Evolutionary conservation across 441 rosid species (phyloP).

Genomic region (Geranium incanum): DNA sequence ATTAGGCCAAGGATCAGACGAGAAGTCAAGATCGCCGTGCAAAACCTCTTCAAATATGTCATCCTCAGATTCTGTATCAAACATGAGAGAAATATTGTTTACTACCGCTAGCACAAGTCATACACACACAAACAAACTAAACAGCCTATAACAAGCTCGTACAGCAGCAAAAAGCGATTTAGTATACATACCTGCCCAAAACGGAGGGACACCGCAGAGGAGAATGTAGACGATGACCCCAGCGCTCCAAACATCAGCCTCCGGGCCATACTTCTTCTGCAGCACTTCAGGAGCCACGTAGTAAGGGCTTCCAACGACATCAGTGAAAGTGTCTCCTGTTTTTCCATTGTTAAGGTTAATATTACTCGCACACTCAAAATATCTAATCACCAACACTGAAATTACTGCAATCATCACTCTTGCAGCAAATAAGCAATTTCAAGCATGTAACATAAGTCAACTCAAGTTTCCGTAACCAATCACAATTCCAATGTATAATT

Average conservation of each 20-base stretch:
- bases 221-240: constrained; percentile 88
- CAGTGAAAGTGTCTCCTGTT: constrained; percentile 73
- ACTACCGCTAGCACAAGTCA: background rate
- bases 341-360: background rate
- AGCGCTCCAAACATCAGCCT: constrained; percentile 97
- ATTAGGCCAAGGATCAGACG: constrained; percentile 93
- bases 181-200: constrained; percentile 70
- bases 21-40: constrained; percentile 81
- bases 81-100: constrained; percentile 18
- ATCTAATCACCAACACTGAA: too few species aligned
- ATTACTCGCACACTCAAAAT: too few species aligned
- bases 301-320: constrained; percentile 93
- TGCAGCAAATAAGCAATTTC: too few species aligned
- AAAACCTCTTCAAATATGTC: constrained; percentile 94
- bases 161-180: background rate
- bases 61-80: constrained; percentile 74
- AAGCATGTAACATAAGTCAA: too few species aligned
- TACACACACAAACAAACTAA: background rate
- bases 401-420: too few species aligned
- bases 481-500: too few species aligned
- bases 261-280: constrained; percentile 70
- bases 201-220: constrained; percentile 89
- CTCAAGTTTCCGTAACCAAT: too few species aligned
- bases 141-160: background rate
- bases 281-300: constrained; percentile 97